A percentile compares a stretch with the other conserved stretches of the same genome.
Conservation (phyloP, 2,329 filamentous ascomycete species). For the Alternaria panax region DNA sequence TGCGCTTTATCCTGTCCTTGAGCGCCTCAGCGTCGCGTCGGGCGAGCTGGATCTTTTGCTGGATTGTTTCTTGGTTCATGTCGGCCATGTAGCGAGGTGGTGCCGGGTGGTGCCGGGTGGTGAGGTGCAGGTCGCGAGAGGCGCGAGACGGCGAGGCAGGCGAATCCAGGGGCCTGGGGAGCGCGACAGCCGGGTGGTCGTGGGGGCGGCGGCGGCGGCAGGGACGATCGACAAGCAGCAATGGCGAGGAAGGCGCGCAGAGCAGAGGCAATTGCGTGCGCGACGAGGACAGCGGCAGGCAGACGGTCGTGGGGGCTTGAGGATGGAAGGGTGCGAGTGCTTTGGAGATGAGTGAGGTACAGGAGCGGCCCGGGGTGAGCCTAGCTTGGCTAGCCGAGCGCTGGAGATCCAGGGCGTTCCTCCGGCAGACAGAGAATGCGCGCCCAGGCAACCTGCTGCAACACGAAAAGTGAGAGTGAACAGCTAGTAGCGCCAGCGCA, state of each 20-base stretch:
- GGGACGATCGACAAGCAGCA: conserved; percentile 23
- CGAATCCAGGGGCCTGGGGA: conserved; percentile 48
- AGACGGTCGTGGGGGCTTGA: conserved; percentile 22
- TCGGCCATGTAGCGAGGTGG: conserved; percentile 52
- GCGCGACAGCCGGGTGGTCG: conserved; percentile 37
- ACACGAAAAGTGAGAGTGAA: background rate
- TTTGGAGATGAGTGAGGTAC: conserved; percentile 42
- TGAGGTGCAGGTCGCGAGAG: conserved; percentile 19
- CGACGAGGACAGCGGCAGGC: conserved; percentile 12
- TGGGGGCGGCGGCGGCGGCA: conserved; percentile 26
- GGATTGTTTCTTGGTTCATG: conserved; percentile 59
- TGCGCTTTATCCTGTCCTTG: conserved; percentile 98
- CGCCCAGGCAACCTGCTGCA: background rate
- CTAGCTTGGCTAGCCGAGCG: conserved; percentile 42
- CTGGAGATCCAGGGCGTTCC: conserved; percentile 28
- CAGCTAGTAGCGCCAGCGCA: background rate
- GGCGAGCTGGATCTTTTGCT: conserved; percentile 84
- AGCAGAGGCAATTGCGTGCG: conserved; percentile 42
- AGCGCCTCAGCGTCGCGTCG: conserved; percentile 96
- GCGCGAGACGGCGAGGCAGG: conserved; percentile 33
- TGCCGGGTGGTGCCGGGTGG: conserved; percentile 9
- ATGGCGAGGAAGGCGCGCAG: conserved; percentile 36
- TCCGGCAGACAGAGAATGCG: background rate
- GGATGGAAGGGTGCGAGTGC: conserved; percentile 30
- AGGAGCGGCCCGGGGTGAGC: conserved; percentile 34